Evolutionary conservation across 108 stramenopile genomes (phyloP).

Genomic region (Aurantiochytrium sp.): DNA sequence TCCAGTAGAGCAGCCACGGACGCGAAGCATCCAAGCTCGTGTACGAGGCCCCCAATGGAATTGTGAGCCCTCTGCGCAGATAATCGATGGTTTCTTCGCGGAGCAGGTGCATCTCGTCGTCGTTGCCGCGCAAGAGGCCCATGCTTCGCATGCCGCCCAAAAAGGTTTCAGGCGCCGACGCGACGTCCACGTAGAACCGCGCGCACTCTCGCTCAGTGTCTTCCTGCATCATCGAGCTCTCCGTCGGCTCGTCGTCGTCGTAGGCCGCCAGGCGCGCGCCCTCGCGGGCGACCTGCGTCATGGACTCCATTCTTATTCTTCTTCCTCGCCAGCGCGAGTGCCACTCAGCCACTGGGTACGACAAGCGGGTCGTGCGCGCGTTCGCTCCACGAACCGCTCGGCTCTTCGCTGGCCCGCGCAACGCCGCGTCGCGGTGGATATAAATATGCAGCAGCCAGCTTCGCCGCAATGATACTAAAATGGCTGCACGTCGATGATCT

Average conservation of each 20-base stretch:
- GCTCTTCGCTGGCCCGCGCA: no score
- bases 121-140: slow-evolving; percentile 42
- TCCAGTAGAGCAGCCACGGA: slow-evolving; percentile 95
- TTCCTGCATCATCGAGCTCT: slow-evolving; percentile 45
- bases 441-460: no score
- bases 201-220: slow-evolving; percentile 64
- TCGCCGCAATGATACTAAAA: no score
- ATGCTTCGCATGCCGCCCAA: slow-evolving; percentile 44
- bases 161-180: slow-evolving; percentile 34
- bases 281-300: neutral
- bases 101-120: slow-evolving; percentile 47
- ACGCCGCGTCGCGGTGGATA: no score
- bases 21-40: slow-evolving; percentile 82
- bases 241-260: slow-evolving; percentile 26
- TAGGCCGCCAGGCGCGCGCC: neutral
- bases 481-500: no score
- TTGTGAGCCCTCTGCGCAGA: slow-evolving; percentile 33
- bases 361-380: no score
- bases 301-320: neutral
- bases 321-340: no score
- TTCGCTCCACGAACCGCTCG: no score
- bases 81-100: slow-evolving; percentile 40
- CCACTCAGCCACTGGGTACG: no score
- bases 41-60: slow-evolving; percentile 48
- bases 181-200: slow-evolving; percentile 65